phyloP scores from a whole-genome alignment of 208 protist genomes.

The Leishmania tarentolae region DNA sequence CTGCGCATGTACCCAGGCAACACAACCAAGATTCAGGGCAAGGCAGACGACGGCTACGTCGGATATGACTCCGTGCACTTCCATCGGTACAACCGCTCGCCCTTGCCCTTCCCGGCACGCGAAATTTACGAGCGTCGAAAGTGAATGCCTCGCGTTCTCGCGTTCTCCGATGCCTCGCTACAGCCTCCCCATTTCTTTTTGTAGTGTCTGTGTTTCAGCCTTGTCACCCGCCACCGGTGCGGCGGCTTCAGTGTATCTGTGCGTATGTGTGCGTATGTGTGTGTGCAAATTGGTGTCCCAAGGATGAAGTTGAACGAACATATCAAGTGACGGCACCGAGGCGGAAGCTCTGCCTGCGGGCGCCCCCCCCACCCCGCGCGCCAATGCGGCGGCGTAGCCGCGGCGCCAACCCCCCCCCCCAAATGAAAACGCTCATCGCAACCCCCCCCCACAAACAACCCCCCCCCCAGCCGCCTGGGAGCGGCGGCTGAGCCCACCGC shows the following conservation, averaged over 20 bases:
- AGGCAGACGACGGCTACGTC: slow-evolving; percentile 85
- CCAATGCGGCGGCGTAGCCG: too few relatives aligned
- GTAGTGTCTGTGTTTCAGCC: not conserved
- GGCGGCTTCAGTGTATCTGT: not conserved
- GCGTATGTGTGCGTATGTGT: not conserved
- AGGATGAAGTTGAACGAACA: not conserved
- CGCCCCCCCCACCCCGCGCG: too few relatives aligned
- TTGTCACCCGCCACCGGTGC: not conserved
- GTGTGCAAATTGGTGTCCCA: not conserved
- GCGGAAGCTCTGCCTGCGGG: not conserved
- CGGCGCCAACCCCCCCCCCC: too few relatives aligned
- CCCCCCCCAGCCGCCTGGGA: too few relatives aligned
- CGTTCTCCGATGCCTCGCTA: slow-evolving; percentile 1
- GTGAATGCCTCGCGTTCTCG: slow-evolving; percentile 18
- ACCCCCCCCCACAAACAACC: too few relatives aligned
- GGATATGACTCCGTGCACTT: slow-evolving; percentile 85
- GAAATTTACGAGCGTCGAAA: slow-evolving; percentile 91
- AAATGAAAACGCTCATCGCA: too few relatives aligned
- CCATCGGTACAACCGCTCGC: slow-evolving; percentile 87
- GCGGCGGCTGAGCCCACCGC: too few relatives aligned
- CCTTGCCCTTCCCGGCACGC: slow-evolving; percentile 77
- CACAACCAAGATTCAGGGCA: slow-evolving; percentile 84
- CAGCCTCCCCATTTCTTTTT: not conserved
- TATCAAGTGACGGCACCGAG: not conserved
- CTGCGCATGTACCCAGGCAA: slow-evolving; percentile 87